Evolutionary conservation across 257 asterid genomes (phyloP).

Genomic region (Solanum pennellii): DNA sequence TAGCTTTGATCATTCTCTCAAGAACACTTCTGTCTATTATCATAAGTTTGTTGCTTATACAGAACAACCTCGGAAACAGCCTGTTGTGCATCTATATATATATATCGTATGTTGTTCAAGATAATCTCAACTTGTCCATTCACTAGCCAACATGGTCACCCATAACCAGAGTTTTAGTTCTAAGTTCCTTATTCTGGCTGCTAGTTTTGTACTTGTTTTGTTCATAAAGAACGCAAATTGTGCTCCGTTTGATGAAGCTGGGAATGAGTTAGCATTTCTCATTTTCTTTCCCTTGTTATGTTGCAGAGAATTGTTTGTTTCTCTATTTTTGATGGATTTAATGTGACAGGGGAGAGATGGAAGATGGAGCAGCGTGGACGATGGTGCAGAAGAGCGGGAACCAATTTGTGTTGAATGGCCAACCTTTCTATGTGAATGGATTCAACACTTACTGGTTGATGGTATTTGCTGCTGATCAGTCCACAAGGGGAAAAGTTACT

Average conservation of each 20-base stretch:
- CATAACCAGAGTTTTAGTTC: background rate
- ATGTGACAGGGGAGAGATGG: conserved; percentile 3
- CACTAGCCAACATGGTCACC: background rate
- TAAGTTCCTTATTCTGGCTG: background rate
- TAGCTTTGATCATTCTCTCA: conserved; percentile 11
- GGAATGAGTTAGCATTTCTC: background rate
- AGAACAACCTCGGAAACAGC: background rate
- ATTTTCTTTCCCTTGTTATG: background rate
- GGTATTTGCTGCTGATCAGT: conserved; percentile 76
- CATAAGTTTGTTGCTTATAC: conserved; percentile 3
- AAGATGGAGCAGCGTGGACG: conserved; percentile 34
- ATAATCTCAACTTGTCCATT: background rate
- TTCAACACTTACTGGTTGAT: conserved; percentile 96
- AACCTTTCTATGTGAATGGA: conserved; percentile 85
- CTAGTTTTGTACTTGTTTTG: background rate
- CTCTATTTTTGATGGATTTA: background rate
- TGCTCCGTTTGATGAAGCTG: background rate
- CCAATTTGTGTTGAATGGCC: conserved; percentile 53
- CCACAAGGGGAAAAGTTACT: conserved; percentile 66
- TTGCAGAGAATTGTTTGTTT: background rate
- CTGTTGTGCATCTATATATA: background rate
- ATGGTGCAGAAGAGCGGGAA: conserved; percentile 60
- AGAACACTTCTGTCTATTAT: conserved; percentile 19
- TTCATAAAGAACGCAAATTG: background rate
- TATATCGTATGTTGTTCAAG: background rate